Base-by-base conservation (phyloP, 495 filamentous ascomycete species). In the Darksidea phi region DNA sequence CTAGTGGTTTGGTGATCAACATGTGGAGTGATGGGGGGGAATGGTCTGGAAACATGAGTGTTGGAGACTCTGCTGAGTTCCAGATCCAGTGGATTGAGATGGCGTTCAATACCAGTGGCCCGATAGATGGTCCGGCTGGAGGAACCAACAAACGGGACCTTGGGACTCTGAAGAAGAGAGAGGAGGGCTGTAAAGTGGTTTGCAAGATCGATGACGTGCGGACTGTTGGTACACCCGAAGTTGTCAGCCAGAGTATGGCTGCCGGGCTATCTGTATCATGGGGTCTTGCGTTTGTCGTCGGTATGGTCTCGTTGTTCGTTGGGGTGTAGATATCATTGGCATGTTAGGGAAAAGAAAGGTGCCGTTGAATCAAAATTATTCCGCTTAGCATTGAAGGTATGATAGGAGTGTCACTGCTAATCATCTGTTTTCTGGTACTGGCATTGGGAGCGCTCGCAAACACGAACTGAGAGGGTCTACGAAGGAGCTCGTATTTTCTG, bases 31-130 rank as follows among this genome's bases (percentile, higher is more conserved):
- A 91, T 66, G 88, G 88, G 0, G 85, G 87, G 0, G 64, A 73
- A 2, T 92, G 88, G 88, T 81, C 84, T 0, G 88, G 88, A 0
- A 85, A 89, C 61, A 87, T 92, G 86, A 76, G 62, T 8, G 65
- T 81, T 1, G 77, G 77, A 0, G 75, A 80, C 1, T 78, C 79
- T 24, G 86, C 88, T 3, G 80, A 81, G 53, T 71, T 90, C 64
- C 86, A 87, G 64, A 78, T 92, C 25, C 84, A 90, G 67, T 90
- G 86, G 81, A 81, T 91, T 21, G 87, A 91, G 66, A 65, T 91
- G 59, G 79, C 84, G 3, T 92, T 84, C 63, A 92, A 92, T 63
- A 77, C 74, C 12, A 73, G 69, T 49, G 75, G 72, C 21, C 59
- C 64, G 37, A 46, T 68, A 17, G 53, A 59, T 28, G 58, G 64